Evolutionary conservation across 768 basidiomycete species (phyloP), one percentile per base, ranked within the genome.

Genomic region (Suillus weaverae): DNA sequence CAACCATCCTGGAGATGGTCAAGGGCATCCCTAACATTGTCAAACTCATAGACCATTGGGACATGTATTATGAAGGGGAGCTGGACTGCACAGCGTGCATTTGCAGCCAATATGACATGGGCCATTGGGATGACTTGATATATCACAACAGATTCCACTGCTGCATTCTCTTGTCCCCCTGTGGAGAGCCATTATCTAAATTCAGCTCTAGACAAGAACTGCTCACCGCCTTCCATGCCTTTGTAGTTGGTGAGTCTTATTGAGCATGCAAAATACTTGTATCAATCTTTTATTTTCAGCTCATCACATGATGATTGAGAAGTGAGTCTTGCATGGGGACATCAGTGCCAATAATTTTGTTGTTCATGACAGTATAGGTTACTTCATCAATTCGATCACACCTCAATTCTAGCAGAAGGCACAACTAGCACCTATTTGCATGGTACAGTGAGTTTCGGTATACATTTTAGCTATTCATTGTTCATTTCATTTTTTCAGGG

Each of bases 401-500:
- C 48, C 48, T 14, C 3, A 2, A 14, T 50, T 48, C 22, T 48
- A 14, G 46, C 0, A 5, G 46, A 48, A 48, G 46, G 46, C 22
- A 48, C 3, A 22, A 46, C n/a, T 46, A 46, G 46, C 46, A 48
- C 22, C 11, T 48, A 48, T 48, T 48, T 13, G 5, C 22, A 13
- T 48, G 46, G 46, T 48, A 48, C 22, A 26, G 46, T 48, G 14
- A 48, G 22, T 48, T 48, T 48, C 10, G 20, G 44, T 46, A 43
- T 64, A 33, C 54, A 44, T 44, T 57, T 43, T 64, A 48, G 57
- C 32, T 46, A 46, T 46, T 46, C 44, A 46, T 46, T 35, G 63
- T 64, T 39, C 30, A 55, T 57, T 26, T 22, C 14, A 46, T 54
- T 64, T 44, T 61, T 38, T 26, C 66, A 62, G 10, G 67, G 8